Conservation (phyloP, 129 eudicot genomes). For the Artemisia argyi region DNA sequence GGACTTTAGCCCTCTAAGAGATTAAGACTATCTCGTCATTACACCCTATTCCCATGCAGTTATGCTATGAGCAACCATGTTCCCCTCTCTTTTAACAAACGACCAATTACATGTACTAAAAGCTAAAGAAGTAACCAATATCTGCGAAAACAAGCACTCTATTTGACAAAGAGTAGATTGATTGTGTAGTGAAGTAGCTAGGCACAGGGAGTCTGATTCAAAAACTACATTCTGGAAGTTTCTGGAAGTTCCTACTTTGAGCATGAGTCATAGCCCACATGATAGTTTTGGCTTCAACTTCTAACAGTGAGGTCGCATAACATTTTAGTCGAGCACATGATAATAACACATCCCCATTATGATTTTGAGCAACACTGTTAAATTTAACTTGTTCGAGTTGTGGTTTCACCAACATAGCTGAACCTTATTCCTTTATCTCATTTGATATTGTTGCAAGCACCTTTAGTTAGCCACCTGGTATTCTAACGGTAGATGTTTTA, state of each 20-base stretch:
- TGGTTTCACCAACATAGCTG: neutral
- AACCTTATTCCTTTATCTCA: neutral
- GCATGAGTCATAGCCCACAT: neutral
- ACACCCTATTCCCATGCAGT: no score
- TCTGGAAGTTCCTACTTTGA: neutral
- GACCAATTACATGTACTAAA: no score
- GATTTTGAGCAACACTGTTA: neutral
- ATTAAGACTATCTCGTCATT: no score
- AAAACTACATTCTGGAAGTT: neutral
- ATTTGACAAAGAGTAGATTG: neutral
- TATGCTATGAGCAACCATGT: no score
- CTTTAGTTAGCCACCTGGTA: neutral
- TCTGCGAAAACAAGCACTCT: no score
- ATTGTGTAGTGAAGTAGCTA: neutral
- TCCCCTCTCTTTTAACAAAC: no score
- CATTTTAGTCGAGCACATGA: neutral
- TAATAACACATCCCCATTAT: neutral
- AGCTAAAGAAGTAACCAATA: no score
- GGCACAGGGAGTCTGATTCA: neutral
- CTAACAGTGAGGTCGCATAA: neutral
- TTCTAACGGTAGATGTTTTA: neutral
- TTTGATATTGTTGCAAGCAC: neutral
- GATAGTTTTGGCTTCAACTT: neutral
- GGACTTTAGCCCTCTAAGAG: no score
- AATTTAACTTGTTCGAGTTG: neutral